phyloP scores from a whole-genome alignment of 192 early-diverging fungal genomes.

The Cladochytrium replicatum region DNA sequence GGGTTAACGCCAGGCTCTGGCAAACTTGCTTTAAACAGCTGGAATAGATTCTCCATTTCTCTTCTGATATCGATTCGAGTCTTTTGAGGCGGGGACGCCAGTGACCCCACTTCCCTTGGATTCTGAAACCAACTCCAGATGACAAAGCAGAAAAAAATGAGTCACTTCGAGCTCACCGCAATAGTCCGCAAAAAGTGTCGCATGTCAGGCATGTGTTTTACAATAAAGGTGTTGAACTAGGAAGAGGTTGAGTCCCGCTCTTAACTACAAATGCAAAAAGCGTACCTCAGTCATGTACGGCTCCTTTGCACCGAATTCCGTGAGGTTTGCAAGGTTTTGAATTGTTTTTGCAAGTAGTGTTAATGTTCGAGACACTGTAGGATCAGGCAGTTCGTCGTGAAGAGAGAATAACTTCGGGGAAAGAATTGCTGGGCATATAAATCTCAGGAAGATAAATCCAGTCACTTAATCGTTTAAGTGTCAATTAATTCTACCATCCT shows the following conservation, averaged over 20 bases:
- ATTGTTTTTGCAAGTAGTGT: constrained; percentile 31
- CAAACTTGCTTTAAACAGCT: no score
- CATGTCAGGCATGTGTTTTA: constrained; percentile 29
- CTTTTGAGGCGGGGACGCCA: no score
- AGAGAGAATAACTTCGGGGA: constrained; percentile 23
- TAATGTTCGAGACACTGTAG: constrained; percentile 19
- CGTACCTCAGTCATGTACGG: constrained; percentile 18
- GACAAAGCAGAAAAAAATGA: no score
- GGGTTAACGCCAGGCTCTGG: no score
- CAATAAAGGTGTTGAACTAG: constrained; percentile 43
- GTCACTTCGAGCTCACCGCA: no score
- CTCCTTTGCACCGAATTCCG: constrained; percentile 26
- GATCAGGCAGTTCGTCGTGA: constrained; percentile 21
- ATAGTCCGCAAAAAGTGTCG: no score
- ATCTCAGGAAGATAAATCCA: constrained; percentile 48
- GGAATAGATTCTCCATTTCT: no score
- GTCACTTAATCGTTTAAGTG: no score
- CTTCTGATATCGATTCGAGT: no score
- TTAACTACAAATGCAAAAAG: background rate
- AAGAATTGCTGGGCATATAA: constrained; percentile 49
- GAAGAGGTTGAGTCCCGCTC: background rate
- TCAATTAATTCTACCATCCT: no score
- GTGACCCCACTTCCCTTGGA: no score
- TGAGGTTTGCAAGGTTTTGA: constrained; percentile 35
- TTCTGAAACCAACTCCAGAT: no score